Conservation (phyloP, 495 filamentous ascomycete species). For the Gamarada debralockiae region DNA sequence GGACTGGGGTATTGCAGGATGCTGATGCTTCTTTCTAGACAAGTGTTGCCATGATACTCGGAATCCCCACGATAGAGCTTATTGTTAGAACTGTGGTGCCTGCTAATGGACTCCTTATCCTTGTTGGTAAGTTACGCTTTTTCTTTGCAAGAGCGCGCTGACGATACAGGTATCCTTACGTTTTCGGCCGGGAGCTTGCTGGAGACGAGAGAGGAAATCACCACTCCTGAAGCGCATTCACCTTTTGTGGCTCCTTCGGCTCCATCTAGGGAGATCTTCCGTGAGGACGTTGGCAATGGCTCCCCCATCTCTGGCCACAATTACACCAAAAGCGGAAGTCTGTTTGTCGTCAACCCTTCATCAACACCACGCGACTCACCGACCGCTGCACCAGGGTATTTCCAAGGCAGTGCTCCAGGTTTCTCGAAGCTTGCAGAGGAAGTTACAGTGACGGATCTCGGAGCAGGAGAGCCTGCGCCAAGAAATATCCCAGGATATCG, state of each 20-base stretch:
- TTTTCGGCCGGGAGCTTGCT: slow-evolving; percentile 28
- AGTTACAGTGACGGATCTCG: not conserved
- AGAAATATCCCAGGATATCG: slow-evolving; percentile 15
- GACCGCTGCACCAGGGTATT: slow-evolving; percentile 8
- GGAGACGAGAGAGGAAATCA: slow-evolving; percentile 17
- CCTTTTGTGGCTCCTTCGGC: slow-evolving; percentile 18
- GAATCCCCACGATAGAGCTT: slow-evolving; percentile 33
- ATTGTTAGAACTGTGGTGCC: slow-evolving; percentile 45
- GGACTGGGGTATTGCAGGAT: not conserved
- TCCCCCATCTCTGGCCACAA: slow-evolving; percentile 13
- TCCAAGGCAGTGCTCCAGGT: slow-evolving; percentile 11
- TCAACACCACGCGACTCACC: slow-evolving; percentile 16
- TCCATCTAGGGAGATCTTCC: slow-evolving; percentile 15
- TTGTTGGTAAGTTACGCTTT: slow-evolving; percentile 36
- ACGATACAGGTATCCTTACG: slow-evolving; percentile 30
- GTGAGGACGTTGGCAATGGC: slow-evolving; percentile 4
- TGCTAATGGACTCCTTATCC: slow-evolving; percentile 40
- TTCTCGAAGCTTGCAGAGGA: slow-evolving; percentile 20
- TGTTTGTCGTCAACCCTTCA: slow-evolving; percentile 23
- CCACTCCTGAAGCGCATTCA: slow-evolving; percentile 22
- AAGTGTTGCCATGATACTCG: slow-evolving; percentile 45
- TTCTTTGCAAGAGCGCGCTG: not conserved
- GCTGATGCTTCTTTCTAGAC: slow-evolving; percentile 32
- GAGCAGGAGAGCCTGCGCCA: not conserved
- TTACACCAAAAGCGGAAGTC: slow-evolving; percentile 16